These are phyloP conservation scores for Thielaviopsis populi DNA, from an alignment of 2,329 filamentous ascomycete species.

Conservation along the genomic window DNA sequence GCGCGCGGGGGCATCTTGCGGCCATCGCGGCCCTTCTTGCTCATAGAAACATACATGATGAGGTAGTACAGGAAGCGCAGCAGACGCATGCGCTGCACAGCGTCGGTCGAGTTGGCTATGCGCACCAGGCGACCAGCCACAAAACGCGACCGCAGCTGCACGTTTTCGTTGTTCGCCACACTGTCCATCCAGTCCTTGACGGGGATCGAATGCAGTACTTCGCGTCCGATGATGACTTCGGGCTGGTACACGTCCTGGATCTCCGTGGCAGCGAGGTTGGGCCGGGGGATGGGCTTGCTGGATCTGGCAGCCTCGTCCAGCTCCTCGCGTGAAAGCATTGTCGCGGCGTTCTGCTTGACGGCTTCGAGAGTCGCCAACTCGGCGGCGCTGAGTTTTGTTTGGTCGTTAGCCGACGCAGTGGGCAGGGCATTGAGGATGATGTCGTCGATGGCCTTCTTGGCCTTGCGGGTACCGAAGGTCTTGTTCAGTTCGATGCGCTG, in stretches of 20 bases:
- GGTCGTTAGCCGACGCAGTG: constrained; percentile 26
- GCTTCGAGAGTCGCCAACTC: constrained; percentile 46
- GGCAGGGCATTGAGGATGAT: constrained; percentile 57
- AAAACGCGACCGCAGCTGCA: constrained; percentile 45
- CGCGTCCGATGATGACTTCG: constrained; percentile 48
- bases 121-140: constrained; percentile 47
- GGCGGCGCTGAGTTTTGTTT: constrained; percentile 39
- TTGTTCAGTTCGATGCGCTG: constrained; percentile 56
- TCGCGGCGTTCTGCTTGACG: constrained; percentile 45
- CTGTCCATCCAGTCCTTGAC: constrained; percentile 62
- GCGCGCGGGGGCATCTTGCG: constrained; percentile 44
- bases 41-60: constrained; percentile 36
- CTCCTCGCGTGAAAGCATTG: constrained; percentile 52
- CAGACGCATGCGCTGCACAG: constrained; percentile 38
- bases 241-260: constrained; percentile 61
- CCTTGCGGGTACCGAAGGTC: constrained; percentile 74
- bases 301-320: constrained; percentile 49
- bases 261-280: constrained; percentile 50
- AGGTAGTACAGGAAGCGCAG: constrained; percentile 46
- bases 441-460: constrained; percentile 59
- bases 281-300: constrained; percentile 56
- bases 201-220: constrained; percentile 51
- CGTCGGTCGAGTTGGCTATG: constrained; percentile 38
- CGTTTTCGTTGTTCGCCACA: constrained; percentile 40
- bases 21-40: constrained; percentile 33